Base-by-base conservation (phyloP, 805 yeast species). In the Teunomyces tritomae region DNA sequence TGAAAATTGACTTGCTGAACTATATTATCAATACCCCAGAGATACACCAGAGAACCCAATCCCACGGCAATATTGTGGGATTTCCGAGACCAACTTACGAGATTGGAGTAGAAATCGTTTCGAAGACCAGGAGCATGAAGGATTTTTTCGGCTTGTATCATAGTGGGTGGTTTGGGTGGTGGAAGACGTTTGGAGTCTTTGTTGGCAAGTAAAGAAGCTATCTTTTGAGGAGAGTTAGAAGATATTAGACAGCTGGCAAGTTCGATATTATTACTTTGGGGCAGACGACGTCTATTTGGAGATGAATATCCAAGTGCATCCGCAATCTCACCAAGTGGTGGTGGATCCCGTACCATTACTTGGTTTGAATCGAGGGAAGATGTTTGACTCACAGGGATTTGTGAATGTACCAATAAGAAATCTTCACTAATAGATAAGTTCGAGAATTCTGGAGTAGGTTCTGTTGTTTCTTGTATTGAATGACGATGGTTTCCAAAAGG, bases 91-190 rank as follows among this genome's bases (percentile, higher is more conserved):
- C 96, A 89, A 4, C 89, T 78, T 0, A 89, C 77, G 46, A 87
- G 68, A 58, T 87, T 87, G 1, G 88, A 77, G 63, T 89, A 89
- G 58, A 83, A 89, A 61, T 89, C 96, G 62, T 87, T 84, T 50
- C 85, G 68, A 45, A 89, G 63, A 2, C 82, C 81, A 0, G 90
- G 90, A 0, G 94, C 91, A 35, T 63, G 65, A n/a, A 65, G 49
- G 13, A 59, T 43, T 39, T 48, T 49, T 20, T 39, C 26, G 4
- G 54, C 53, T 13, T 13, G 32, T n/a, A 51, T 28, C 17, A 46
- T 16, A 39, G 42, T 51, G 13, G 39, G 33, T 9, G 40, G 39
- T 7, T 30, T 50, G 14, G 34, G 32, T 27, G 14, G 16, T 16
- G 11, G 27, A 8, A 43, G 29, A 3, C 27, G 14, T 5, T 9